phyloP scores from a whole-genome alignment of 495 filamentous ascomycete genomes.

The Wilcoxina mikolae region DNA sequence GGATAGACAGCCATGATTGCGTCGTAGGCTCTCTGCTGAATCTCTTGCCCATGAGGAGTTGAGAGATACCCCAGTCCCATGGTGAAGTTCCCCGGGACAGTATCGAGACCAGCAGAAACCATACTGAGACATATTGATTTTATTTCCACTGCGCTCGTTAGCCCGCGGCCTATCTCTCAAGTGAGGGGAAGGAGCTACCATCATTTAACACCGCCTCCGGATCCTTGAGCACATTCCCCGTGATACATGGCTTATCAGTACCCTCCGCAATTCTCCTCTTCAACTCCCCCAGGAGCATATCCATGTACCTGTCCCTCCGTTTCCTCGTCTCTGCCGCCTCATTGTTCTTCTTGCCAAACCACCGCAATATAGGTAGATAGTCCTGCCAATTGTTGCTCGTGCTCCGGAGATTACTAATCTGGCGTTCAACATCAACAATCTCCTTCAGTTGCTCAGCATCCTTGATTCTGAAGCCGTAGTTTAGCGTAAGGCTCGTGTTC shows the following conservation, averaged over 20 bases:
- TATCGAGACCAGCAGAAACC: constrained; percentile 59
- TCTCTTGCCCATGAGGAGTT: constrained; percentile 43
- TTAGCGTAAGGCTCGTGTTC: constrained; percentile 50
- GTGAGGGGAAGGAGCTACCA: constrained; percentile 28
- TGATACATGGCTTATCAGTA: constrained; percentile 55
- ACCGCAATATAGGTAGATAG: constrained; percentile 48
- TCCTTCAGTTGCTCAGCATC: constrained; percentile 45
- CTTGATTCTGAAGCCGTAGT: constrained; percentile 50
- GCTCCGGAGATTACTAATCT: constrained; percentile 47
- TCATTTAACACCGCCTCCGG: constrained; percentile 48
- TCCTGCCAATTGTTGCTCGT: constrained; percentile 60
- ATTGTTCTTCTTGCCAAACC: constrained; percentile 40
- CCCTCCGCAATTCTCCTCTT: constrained; percentile 45
- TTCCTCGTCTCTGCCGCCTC: constrained; percentile 41
- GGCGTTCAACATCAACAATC: constrained; percentile 49
- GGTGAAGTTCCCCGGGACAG: constrained; percentile 51
- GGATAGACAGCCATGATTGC: constrained; percentile 53
- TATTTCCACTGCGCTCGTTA: constrained; percentile 40
- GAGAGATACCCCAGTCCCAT: constrained; percentile 62
- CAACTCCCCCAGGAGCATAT: constrained; percentile 43
- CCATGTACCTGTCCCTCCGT: constrained; percentile 44
- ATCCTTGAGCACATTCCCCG: constrained; percentile 52
- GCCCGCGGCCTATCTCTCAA: background rate
- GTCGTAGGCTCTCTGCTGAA: constrained; percentile 47
- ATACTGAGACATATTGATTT: constrained; percentile 62